Evolutionary conservation across 2,329 filamentous ascomycete genomes (phyloP), one percentile per base, ranked within the genome.

Genomic region (Claviceps africana): DNA sequence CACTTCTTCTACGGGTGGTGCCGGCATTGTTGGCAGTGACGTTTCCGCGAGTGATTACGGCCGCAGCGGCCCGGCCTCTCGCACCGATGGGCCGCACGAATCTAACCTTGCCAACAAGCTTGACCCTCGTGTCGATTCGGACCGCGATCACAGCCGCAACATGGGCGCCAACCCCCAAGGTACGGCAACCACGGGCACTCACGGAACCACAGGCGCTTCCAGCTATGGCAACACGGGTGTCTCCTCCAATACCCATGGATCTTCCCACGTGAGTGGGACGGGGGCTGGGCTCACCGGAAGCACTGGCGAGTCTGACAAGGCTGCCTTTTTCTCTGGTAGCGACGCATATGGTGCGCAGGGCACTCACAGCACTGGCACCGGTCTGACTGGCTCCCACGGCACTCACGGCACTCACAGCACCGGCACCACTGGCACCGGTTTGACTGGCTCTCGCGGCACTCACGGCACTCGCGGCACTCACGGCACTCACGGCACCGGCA

Each of bases 61-160:
- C 3, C 62, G 62, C 21, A 58, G 60, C 2, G 62, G 62, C 19
- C 59, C 61, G 22, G 63, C 64, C 17, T 54, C 58, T 28, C 57
- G 54, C 42, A 67, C 65, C 8, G 65, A 64, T 2, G 75, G 76
- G 0, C 75, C 76, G 44, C 74, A 79, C 62, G 59, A 58, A 53
- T 71, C 69, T 2, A 68, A 74, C 54, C 10, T 71, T 17, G 57
- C 66, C 22, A 81, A 81, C 68, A 76, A 76, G 59, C 44, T 62
- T 2, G 77, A 81, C 56, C 76, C 76, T 21, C 66, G 74, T n/a
- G 67, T 78, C 50, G 76, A 81, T 60, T 75, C 72, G 4, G 74
- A 80, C 58, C 66, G 73, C 15, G 72, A 74, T 51, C 63, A 67
- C 46, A 65, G 63, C 58, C 60, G 60, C 51, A 69, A 63, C 58